Conservation (phyloP, 73 alveolate species). For the Symbiodinium natans region DNA sequence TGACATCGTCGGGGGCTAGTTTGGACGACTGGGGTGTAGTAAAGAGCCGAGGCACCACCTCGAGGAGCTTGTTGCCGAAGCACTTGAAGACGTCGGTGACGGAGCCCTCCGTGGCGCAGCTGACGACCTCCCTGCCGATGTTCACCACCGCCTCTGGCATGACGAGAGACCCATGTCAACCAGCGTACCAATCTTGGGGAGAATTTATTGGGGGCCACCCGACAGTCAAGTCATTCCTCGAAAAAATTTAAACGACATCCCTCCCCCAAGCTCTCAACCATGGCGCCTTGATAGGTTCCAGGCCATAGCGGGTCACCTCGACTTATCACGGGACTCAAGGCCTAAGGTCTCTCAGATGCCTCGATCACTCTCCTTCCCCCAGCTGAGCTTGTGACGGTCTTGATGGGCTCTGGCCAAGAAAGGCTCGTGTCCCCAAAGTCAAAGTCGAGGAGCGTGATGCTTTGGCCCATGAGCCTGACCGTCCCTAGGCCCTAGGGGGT, state of each 20-base stretch:
- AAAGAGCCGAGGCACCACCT: background rate
- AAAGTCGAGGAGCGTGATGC: conserved; percentile 22
- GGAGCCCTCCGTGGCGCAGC: conserved; percentile 21
- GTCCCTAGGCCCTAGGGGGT: no score
- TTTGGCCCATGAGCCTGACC: conserved; percentile 37
- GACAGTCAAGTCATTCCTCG: no score
- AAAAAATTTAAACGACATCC: no score
- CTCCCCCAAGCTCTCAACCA: no score
- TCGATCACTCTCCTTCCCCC: no score
- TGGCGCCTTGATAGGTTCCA: conserved; percentile 28
- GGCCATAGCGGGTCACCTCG: background rate
- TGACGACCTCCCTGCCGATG: conserved; percentile 25
- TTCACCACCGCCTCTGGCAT: background rate
- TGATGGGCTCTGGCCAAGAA: conserved; percentile 22
- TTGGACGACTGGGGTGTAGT: no score
- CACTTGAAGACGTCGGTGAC: conserved; percentile 16
- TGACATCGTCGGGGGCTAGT: no score
- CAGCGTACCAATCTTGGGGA: background rate
- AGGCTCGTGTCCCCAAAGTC: conserved; percentile 20
- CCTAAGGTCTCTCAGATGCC: no score
- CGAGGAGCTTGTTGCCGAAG: conserved; percentile 10
- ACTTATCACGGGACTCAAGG: no score
- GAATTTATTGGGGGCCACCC: no score
- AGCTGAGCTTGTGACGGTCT: no score
- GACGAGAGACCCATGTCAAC: background rate